These are phyloP conservation scores for Xerocomus cyaneibrunnescens DNA, from an alignment of 1,284 basidiomycete genomes.

Conservation along the genomic window DNA sequence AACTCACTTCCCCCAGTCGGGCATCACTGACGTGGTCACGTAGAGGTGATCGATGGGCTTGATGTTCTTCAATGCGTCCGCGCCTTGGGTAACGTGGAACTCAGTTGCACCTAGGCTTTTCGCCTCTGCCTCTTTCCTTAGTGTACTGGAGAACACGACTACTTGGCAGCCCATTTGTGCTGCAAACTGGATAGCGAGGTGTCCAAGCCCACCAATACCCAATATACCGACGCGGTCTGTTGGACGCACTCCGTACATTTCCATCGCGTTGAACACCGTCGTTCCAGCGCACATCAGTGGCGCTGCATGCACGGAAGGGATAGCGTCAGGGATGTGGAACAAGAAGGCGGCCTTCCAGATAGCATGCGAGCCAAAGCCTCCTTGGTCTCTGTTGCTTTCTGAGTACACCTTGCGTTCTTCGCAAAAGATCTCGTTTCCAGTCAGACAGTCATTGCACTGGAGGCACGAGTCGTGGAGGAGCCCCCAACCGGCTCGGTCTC, in stretches of 20 bases:
- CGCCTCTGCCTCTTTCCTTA: conserved; percentile 55
- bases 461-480: conserved; percentile 28
- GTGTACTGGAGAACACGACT: conserved; percentile 57
- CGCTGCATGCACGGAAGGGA: conserved; percentile 35
- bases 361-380: conserved; percentile 37
- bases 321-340: conserved; percentile 35
- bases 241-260: conserved; percentile 24
- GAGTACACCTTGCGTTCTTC: conserved; percentile 30
- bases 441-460: conserved; percentile 32
- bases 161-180: conserved; percentile 53
- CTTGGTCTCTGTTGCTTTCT: conserved; percentile 30
- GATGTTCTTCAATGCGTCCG: conserved; percentile 24
- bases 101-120: conserved; percentile 51
- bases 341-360: conserved; percentile 35
- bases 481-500: conserved; percentile 36
- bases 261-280: conserved; percentile 35
- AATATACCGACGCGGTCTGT: conserved; percentile 40
- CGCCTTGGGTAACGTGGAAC: conserved; percentile 35
- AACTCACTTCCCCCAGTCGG: conserved; percentile 26
- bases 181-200: conserved; percentile 40
- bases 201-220: conserved; percentile 39
- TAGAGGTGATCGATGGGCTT: conserved; percentile 29
- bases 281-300: conserved; percentile 42
- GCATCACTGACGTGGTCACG: conserved; percentile 28
- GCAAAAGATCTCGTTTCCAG: conserved; percentile 33